These are phyloP conservation scores for Solanum bukasovii DNA, from an alignment of 257 asterid genomes.

Conservation along the genomic window DNA sequence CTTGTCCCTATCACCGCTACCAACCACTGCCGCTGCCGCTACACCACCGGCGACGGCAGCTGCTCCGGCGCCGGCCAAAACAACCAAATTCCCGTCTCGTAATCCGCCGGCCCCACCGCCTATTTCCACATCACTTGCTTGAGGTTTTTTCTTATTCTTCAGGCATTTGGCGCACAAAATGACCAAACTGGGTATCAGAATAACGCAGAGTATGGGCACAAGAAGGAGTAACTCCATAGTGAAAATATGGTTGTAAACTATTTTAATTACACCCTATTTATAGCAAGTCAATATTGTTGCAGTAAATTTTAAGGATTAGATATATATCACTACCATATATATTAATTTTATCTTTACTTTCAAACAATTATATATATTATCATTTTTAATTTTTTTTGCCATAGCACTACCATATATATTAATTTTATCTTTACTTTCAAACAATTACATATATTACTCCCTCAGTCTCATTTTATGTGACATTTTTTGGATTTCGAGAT, in stretches of 20 bases:
- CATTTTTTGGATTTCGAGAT: too few relatives aligned
- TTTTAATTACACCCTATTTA: neutral
- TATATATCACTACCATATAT: too few relatives aligned
- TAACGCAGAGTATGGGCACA: neutral
- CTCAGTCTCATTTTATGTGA: too few relatives aligned
- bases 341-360: too few relatives aligned
- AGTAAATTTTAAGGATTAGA: neutral
- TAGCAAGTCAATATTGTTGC: neutral
- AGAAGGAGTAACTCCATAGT: neutral
- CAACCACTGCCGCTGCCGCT: neutral
- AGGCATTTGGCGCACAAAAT: neutral
- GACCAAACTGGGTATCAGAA: neutral
- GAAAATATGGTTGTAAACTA: neutral
- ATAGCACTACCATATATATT: too few relatives aligned
- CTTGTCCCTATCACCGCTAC: neutral
- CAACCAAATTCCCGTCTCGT: neutral
- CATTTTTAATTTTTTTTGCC: too few relatives aligned
- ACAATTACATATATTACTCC: too few relatives aligned
- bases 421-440: too few relatives aligned
- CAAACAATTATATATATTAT: too few relatives aligned
- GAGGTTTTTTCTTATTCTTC: neutral
- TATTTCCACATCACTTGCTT: neutral
- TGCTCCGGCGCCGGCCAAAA: neutral
- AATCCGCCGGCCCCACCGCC: neutral
- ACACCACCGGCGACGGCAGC: neutral